These are phyloP conservation scores for Lentinus polychrous DNA, from an alignment of 1,284 basidiomycete genomes.

Conservation along the genomic window DNA sequence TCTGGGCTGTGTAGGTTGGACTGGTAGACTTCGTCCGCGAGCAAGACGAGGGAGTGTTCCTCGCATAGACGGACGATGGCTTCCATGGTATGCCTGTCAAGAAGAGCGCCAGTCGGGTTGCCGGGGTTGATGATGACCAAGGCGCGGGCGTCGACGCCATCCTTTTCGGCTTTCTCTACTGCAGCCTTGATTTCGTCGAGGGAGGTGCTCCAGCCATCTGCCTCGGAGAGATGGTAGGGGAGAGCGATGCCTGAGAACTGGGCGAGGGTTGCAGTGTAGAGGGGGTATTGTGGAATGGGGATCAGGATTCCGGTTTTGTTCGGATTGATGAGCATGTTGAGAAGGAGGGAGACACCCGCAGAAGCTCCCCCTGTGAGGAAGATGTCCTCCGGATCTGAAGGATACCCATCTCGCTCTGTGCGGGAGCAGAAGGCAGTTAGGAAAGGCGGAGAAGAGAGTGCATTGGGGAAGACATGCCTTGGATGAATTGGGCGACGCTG, in stretches of 20 bases:
- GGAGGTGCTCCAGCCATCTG: constrained; percentile 82
- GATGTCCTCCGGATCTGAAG: constrained; percentile 80
- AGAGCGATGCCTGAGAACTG: constrained; percentile 78
- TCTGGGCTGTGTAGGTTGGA: constrained; percentile 73
- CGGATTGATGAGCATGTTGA: constrained; percentile 73
- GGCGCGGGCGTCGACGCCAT: constrained; percentile 67
- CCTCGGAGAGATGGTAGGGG: constrained; percentile 87
- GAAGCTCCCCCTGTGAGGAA: constrained; percentile 95
- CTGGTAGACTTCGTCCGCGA: constrained; percentile 97
- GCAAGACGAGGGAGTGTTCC: constrained; percentile 77
- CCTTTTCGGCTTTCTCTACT: constrained; percentile 59
- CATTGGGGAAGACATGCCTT: constrained; percentile 44
- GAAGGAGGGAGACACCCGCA: constrained; percentile 83
- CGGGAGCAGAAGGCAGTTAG: constrained; percentile 2
- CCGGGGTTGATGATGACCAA: constrained; percentile 96
- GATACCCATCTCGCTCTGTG: constrained; percentile 83
- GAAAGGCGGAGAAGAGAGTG: background rate
- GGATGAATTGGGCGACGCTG: constrained; percentile 87
- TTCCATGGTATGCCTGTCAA: constrained; percentile 67
- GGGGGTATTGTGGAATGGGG: constrained; percentile 96
- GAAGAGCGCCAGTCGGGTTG: constrained; percentile 87
- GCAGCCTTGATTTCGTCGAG: constrained; percentile 62
- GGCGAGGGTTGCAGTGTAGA: constrained; percentile 93
- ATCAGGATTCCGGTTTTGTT: constrained; percentile 78
- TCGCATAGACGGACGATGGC: constrained; percentile 78